A percentile compares a stretch with the other conserved stretches of the same genome.
Conservation (phyloP, 1,284 basidiomycete genomes). For the Heterobasidion annosum region DNA sequence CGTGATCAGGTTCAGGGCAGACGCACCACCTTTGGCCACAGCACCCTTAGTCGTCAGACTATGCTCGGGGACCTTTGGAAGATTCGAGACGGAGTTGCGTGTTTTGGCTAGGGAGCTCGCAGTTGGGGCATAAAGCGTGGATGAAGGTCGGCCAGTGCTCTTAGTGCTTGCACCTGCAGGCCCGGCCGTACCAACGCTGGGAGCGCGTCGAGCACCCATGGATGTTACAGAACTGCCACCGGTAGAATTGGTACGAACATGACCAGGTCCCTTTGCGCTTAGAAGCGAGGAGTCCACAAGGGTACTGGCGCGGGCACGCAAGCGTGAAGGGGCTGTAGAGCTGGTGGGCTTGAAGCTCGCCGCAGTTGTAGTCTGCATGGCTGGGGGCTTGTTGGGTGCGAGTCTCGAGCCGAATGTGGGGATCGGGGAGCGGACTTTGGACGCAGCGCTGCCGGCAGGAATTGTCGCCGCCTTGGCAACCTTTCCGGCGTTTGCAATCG, state of each 20-base stretch:
- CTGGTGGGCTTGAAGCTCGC: conserved; percentile 13
- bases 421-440: background rate
- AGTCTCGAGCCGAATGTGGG: background rate
- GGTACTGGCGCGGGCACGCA: conserved; percentile 19
- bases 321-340: conserved; percentile 13
- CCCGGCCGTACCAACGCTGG: conserved; percentile 7
- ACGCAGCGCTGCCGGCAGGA: background rate
- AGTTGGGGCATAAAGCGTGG: conserved; percentile 62
- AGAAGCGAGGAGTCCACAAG: conserved; percentile 26
- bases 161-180: conserved; percentile 5
- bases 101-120: conserved; percentile 68
- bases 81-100: conserved; percentile 13
- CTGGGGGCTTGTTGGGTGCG: background rate
- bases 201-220: conserved; percentile 23
- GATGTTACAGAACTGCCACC: conserved; percentile 23
- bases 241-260: conserved; percentile 6
- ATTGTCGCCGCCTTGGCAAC: background rate
- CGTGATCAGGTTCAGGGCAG: conserved; percentile 32
- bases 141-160: conserved; percentile 23
- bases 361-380: conserved; percentile 5
- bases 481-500: background rate
- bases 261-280: conserved; percentile 18
- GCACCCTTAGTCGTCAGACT: background rate
- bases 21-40: conserved; percentile 4
- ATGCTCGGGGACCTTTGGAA: background rate